Base-by-base conservation (phyloP, 2,329 filamentous ascomycete species). In the Nigrospora sphaerica region DNA sequence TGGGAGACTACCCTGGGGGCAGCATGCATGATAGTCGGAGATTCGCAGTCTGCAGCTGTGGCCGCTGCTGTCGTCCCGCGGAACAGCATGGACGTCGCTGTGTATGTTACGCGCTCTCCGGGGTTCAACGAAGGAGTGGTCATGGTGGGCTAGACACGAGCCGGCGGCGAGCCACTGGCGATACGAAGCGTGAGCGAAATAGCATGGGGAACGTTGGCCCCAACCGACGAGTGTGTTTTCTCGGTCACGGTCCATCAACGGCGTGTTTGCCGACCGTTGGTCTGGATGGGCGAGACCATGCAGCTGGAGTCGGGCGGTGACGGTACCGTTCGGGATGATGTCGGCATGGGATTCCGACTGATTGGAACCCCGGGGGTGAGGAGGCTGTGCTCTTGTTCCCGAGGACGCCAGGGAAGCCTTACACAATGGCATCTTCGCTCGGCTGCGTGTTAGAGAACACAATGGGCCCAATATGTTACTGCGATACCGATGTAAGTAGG, bases 291-390 rank as follows among this genome's bases (percentile, higher is more conserved):
- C 51, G 49, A 62, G 50, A 31, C 48, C 49, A 46, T 63, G 55
- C 39, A 70, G 55, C 47, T 60, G 55, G 48, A 64, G 52, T 40
- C 61, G 65, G 14, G 62, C 62, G 13, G 58, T 57, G 12, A 69
- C 62, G 38, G 62, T 64, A 36, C 64, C 63, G 34, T 47, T 51
- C 33, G 62, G 58, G 50, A 66, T 57, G 17, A 51, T 47, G 49
- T 53, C 45, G 33, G 42, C 45, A 35, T 35, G 39, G 35, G 6
- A 11, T 18, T 23, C 23, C 23, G 23, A 28, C 23, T 28, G 23
- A 28, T 10, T 9, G 23, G 23, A 28, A 9, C 5, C 23, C 23
- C 6, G 7, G 23, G 7, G 23, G 23, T 28, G 23, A 28, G 23
- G 6, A 10, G 23, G 23, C 5, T 9, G 6, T 5, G 23, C 23